Conservation (phyloP, 345 rosid species). For the rapeseed (Brassica napus) region Da-Ae NC_063448.1:21476501-21477000, state of each 20-base stretch:
- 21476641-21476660: neutral
- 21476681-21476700: neutral
- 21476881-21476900: conserved; percentile 2
- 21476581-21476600: neutral
- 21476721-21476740: neutral
- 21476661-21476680: neutral
- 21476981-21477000: conserved; percentile 54
- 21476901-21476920: conserved; percentile 5
- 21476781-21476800: neutral
- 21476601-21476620: neutral
- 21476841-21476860: neutral
- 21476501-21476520: neutral
- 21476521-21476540: neutral
- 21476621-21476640: neutral
- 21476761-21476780: conserved; percentile 5
- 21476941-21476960: neutral
- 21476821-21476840: neutral
- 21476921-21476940: neutral
- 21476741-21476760: neutral
- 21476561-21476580: neutral
- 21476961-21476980: conserved; percentile 57
- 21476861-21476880: neutral
- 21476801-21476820: neutral
- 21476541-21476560: neutral
- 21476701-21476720: neutral